Evolutionary conservation across 2,329 filamentous ascomycete species (phyloP), one percentile per base, ranked within the genome.

Genomic region (Pleurostoma richardsiae): DNA sequence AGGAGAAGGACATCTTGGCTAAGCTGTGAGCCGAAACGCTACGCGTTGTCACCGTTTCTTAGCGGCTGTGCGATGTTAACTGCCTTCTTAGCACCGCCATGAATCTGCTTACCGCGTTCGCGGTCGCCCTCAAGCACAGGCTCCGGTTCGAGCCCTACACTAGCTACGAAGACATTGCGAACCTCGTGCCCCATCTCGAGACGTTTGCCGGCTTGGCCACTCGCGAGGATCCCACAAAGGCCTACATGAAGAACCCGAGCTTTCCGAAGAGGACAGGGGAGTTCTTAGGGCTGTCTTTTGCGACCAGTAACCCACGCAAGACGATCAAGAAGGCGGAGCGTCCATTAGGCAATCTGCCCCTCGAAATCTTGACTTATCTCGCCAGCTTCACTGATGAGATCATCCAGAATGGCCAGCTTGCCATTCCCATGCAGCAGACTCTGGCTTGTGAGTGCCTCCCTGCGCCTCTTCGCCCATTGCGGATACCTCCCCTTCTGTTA

Each of bases 101-200:
- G 53, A 88, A 89, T 56, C 73, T 89, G 10, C 73, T 89, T 54
- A 75, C 85, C 28, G 83, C 83, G 5, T 89, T 85, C 55, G 76
- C 83, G 11, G 75, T 85, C 29, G 70, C 86, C 1, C 69, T 89
- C 42, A 88, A 89, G 65, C 86, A 88, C 67, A 82, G 80, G 56
- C 77, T 90, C 30, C 83, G 86, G 29, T 88, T 86, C 59, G 85
- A 89, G 61, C 85, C 85, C 2, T 85, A 85, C 54, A 77, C 81
- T 27, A 78, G 82, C 49, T 88, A 89, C 60, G 76, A 82, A 2
- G 85, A 89, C 58, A 72, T 89, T 4, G 67, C 73, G 26, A 73
- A 76, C 10, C 71, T 87, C 4, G 73, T 88, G 7, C 71, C 72
- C 30, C 79, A 86, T 59, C 71, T 90, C 11, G 77, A 85, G 50